Evolutionary conservation across 1,139 yeast species (phyloP).

Genomic region (Suhomyces maxii): DNA sequence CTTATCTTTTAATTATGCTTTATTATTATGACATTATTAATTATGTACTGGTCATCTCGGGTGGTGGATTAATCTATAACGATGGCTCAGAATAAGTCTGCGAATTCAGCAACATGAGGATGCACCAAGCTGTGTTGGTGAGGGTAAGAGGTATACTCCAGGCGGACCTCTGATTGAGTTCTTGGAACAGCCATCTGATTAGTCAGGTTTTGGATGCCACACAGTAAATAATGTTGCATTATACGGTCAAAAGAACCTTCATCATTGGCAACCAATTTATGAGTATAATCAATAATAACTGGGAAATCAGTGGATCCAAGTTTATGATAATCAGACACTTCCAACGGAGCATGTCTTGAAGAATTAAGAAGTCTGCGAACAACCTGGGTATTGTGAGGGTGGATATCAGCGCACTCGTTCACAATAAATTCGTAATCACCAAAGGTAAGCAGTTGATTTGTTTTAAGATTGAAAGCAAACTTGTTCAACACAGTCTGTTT

Average conservation of each 20-base stretch:
- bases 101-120: slow-evolving; percentile 51
- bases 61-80: slow-evolving; percentile 6
- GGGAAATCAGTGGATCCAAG: slow-evolving; percentile 31
- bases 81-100: slow-evolving; percentile 39
- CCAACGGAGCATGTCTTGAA: slow-evolving; percentile 13
- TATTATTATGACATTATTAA: no score
- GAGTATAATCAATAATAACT: slow-evolving; percentile 58
- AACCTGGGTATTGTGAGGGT: slow-evolving; percentile 43
- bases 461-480: slow-evolving; percentile 27
- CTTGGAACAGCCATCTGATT: slow-evolving; percentile 2
- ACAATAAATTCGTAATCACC: slow-evolving; percentile 37
- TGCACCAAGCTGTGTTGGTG: slow-evolving; percentile 30
- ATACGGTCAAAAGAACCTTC: slow-evolving; percentile 43
- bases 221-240: slow-evolving; percentile 42
- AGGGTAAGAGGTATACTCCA: slow-evolving; percentile 6
- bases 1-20: no score
- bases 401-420: slow-evolving; percentile 40
- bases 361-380: slow-evolving; percentile 20
- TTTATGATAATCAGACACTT: slow-evolving; percentile 21
- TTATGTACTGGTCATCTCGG: neutral
- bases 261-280: slow-evolving; percentile 52
- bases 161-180: slow-evolving; percentile 13
- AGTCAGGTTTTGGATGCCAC: slow-evolving; percentile 38
- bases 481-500: slow-evolving; percentile 9
- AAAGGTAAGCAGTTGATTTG: slow-evolving; percentile 26